Evolutionary conservation across 352 stramenopile genomes (phyloP), one percentile per base, ranked within the genome.

Genomic region (Phytophthora pseudosyringae): DNA sequence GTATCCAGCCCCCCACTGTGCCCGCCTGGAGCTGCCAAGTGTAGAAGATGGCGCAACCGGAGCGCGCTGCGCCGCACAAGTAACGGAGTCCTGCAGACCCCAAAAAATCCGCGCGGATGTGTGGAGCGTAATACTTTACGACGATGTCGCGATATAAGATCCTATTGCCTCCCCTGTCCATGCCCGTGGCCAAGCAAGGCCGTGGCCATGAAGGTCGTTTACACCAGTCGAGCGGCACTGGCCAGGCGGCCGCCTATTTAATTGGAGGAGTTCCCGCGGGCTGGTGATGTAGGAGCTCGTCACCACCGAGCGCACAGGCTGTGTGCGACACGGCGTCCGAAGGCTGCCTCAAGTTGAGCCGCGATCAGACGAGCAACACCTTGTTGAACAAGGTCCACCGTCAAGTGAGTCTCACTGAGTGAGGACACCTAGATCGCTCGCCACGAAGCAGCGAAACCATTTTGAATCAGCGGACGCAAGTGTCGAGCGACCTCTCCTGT

Each of bases 271-370:
- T 21, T 21, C 21, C 21, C 21, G 21, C 21, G 21, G 21, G 21
- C 21, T 21, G 21, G 21, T 21, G 21, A 21, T 21, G 21, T 21
- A 21, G 21, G 21, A 21, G 21, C 21, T 21, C 21, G 21, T 21
- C 21, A 21, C 21, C 21, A 21, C 21, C 2, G 21, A 21, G 21
- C 21, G 21, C 21, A 21, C 21, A 21, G 21, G 21, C 21, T 2
- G 21, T 21, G 21, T 21, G 21, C 2, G 21, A 21, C 1, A 21
- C 21, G 2, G 21, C 21, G 21, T 21, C 21, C 31, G 32, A 54
- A 51, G 40, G 51, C 29, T 59, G 33, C 40, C 28, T 65, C 25
- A 59, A 73, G 29, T 73, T 73, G 64, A 73, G 51, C 32, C 31
- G 36, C 33, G 32, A 48, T 25, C 15, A 35, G 40, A 47, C 46